Evolutionary conservation across 192 early-diverging fungal genomes (phyloP).

Genomic region (Lunasporangiospora selenospora): DNA sequence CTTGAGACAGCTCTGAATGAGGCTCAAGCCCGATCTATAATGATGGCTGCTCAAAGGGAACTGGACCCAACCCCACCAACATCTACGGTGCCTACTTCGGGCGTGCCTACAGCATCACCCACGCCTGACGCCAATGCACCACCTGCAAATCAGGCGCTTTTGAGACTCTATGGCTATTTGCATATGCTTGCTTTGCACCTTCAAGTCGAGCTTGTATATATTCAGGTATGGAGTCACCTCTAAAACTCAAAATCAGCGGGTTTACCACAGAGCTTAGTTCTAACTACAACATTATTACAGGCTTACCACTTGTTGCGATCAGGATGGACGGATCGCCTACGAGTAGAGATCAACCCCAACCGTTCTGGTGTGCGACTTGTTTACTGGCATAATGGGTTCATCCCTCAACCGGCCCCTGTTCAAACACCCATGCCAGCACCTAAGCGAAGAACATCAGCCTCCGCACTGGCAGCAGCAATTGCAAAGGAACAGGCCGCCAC

Average conservation of each 20-base stretch:
- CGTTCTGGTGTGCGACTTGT: slow-evolving; percentile 43
- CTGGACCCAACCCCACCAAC: slow-evolving; percentile 32
- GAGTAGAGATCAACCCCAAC: slow-evolving; percentile 47
- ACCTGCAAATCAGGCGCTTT: slow-evolving; percentile 63
- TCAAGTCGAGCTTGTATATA: slow-evolving; percentile 72
- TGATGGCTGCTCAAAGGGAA: slow-evolving; percentile 54
- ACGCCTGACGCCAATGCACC: neutral
- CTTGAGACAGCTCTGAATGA: slow-evolving; percentile 63
- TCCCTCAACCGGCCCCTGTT: neutral
- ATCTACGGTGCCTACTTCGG: neutral
- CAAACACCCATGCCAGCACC: slow-evolving; percentile 7
- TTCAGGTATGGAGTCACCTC: slow-evolving; percentile 54
- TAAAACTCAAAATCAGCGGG: no score
- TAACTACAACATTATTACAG: neutral
- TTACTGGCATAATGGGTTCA: slow-evolving; percentile 49
- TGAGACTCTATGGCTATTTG: slow-evolving; percentile 78
- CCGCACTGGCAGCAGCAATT: neutral
- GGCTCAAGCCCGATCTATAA: slow-evolving; percentile 54
- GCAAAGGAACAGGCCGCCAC: neutral
- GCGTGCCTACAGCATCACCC: slow-evolving; percentile 1
- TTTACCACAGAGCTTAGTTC: no score
- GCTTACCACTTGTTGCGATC: slow-evolving; percentile 35
- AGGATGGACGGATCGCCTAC: slow-evolving; percentile 54
- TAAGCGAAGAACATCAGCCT: slow-evolving; percentile 23
- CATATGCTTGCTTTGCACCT: slow-evolving; percentile 70